Base-by-base conservation (phyloP, 768 basidiomycete genomes). In the Lanmaoa rubissima region DNA sequence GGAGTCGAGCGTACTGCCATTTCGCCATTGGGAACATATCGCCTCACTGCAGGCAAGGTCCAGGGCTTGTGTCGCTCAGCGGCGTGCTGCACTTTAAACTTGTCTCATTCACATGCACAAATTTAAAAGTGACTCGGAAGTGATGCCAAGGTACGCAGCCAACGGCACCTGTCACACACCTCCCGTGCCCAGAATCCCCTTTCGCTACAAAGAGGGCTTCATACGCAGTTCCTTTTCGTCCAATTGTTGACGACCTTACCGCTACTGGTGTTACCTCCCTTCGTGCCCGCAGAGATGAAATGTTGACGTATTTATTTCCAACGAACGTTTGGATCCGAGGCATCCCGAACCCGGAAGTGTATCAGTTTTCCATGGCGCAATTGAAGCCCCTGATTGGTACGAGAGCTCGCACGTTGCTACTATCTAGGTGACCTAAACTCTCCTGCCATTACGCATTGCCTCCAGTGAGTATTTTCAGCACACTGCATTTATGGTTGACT, bases 121-220 rank as follows among this genome's bases (percentile, higher is more conserved):
- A 31, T 46, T 24, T 24, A 24, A 11, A 28, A 31, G 12, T 26
- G 32, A 24, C 21, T 24, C 21, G 21, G 21, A 21, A 42, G 24
- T 44, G 57, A 58, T 57, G 54, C 54, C 57, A 58, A 50, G 57
- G 14, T 4, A 26, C 26, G 19, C 47, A 36, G 38, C 21, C 19
- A 35, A 24, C 40, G 48, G 28, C 47, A 47, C n/a, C 21, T 8
- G 26, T 41, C 41, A 59, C 44, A 13, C 19, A 28, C 6, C 6
- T 28, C 11, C 48, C 35, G 35, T 44, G 41, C 21, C 19, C 54
- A 14, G 21, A 24, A 4, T 16, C 21, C 11, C 17, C 16, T 16
- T 44, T 44, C 13, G 24, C 14, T 24, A 26, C 24, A 41, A 7
- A 5, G 45, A 11, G 13, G 21, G 14, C 43, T 26, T 24, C 2